phyloP scores from a whole-genome alignment of 371 early-diverging fungal species.

The Mortierella sp. region DNA sequence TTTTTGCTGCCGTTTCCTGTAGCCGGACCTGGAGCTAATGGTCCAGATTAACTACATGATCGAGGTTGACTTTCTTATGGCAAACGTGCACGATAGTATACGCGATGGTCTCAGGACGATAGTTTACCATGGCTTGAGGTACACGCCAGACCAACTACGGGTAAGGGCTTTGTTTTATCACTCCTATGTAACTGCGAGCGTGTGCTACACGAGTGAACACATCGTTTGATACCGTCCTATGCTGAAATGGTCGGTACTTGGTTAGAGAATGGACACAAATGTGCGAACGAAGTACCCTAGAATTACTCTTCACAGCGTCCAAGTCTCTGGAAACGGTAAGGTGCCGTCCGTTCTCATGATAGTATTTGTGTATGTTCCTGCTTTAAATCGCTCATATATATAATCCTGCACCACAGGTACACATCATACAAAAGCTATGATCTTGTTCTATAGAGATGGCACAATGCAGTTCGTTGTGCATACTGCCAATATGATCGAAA shows the following conservation, averaged over 20 bases:
- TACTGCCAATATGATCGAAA: constrained; percentile 71
- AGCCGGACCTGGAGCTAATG: constrained; percentile 53
- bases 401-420: constrained; percentile 56
- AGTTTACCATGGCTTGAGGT: constrained; percentile 48
- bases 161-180: constrained; percentile 2
- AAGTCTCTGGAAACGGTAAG: constrained; percentile 40
- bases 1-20: neutral
- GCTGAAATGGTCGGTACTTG: neutral
- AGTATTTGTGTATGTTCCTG: neutral
- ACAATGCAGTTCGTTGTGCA: constrained; percentile 64
- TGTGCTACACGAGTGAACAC: neutral
- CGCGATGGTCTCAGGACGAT: constrained; percentile 32
- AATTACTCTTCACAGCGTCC: constrained; percentile 30
- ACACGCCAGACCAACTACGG: constrained; percentile 8
- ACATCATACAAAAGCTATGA: constrained; percentile 76
- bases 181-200: too few relatives aligned
- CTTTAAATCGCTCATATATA: neutral
- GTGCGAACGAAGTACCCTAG: constrained; percentile 19
- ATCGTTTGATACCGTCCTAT: neutral
- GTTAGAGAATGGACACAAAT: constrained; percentile 25
- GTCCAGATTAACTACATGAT: constrained; percentile 64
- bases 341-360: too few relatives aligned
- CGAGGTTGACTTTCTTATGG: constrained; percentile 58
- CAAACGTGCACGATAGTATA: constrained; percentile 34
- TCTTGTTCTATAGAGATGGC: constrained; percentile 61